Evolutionary conservation across 1,284 basidiomycete genomes (phyloP).

Genomic region (Singerocomus rubriflavus): DNA sequence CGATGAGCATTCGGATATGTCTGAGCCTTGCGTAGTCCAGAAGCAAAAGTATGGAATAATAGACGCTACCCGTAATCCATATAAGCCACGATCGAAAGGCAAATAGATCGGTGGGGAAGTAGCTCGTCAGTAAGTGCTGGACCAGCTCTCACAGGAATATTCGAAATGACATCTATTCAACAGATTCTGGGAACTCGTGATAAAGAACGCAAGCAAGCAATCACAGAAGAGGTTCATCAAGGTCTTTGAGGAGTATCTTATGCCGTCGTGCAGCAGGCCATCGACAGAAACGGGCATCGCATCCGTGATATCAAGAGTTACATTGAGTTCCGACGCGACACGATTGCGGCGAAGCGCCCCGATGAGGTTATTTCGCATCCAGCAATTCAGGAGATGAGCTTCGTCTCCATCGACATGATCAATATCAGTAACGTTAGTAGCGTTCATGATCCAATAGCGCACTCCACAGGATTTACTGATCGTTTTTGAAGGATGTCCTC

Average conservation of each 20-base stretch:
- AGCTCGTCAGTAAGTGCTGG: constrained; percentile 13
- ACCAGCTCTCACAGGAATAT: too few relatives aligned
- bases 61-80: constrained; percentile 31
- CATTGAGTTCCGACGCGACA: constrained; percentile 7
- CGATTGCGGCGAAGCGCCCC: constrained; percentile 5
- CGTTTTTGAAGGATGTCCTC: constrained; percentile 9
- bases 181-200: constrained; percentile 12
- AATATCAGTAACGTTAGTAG: constrained; percentile 4
- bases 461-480: background rate
- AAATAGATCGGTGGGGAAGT: constrained; percentile 16
- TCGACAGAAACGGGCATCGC: constrained; percentile 30
- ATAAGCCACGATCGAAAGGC: constrained; percentile 8
- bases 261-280: constrained; percentile 35
- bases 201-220: background rate
- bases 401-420: constrained; percentile 7
- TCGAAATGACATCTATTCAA: background rate
- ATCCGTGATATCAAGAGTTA: constrained; percentile 38
- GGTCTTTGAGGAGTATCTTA: constrained; percentile 29
- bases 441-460: too few relatives aligned
- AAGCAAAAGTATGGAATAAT: constrained; percentile 33
- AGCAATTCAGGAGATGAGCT: constrained; percentile 3
- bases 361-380: constrained; percentile 10
- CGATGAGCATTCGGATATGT: constrained; percentile 42
- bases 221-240: constrained; percentile 32
- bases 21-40: constrained; percentile 26